Conservation (phyloP, 176 grass and related monocot species). For the Aegilops speltoides region DNA sequence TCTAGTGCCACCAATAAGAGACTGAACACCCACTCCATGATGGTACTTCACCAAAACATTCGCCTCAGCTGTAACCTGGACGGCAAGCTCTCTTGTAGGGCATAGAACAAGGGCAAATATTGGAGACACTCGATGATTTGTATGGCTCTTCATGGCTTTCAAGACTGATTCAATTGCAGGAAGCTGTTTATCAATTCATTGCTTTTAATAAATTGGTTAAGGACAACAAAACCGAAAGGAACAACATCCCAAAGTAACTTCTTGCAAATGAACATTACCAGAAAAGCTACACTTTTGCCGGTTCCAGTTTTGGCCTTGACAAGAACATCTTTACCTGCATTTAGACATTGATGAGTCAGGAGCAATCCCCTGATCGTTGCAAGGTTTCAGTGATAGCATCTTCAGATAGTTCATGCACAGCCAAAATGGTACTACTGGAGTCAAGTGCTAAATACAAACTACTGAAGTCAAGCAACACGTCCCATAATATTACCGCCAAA, state of each 20-base stretch:
- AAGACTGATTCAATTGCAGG: constrained; percentile 99
- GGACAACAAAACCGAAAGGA: constrained; percentile 13
- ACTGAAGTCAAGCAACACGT: not conserved
- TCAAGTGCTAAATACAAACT: not conserved
- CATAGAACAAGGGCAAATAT: constrained; percentile 79
- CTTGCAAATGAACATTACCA: constrained; percentile 57
- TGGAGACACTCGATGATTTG: constrained; percentile 73
- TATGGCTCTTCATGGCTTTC: constrained; percentile 52
- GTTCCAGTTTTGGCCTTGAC: constrained; percentile 96
- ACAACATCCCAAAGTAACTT: constrained; percentile 17
- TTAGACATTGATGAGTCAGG: not conserved
- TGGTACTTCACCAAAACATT: constrained; percentile 84
- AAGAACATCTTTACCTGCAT: constrained; percentile 86
- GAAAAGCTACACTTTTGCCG: constrained; percentile 89
- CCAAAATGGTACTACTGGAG: not conserved
- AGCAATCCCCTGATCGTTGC: not conserved
- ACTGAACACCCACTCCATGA: constrained; percentile 86
- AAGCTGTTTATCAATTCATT: constrained; percentile 77
- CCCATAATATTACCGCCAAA: not conserved
- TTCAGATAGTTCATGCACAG: constrained; percentile 8
- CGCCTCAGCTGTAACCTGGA: constrained; percentile 87
- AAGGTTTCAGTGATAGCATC: not conserved
- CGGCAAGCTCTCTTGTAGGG: constrained; percentile 88
- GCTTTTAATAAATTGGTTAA: constrained; percentile 40
- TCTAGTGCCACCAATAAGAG: constrained; percentile 83